Evolutionary conservation across 768 basidiomycete species (phyloP).

Genomic region (Lactarius psammicola): DNA sequence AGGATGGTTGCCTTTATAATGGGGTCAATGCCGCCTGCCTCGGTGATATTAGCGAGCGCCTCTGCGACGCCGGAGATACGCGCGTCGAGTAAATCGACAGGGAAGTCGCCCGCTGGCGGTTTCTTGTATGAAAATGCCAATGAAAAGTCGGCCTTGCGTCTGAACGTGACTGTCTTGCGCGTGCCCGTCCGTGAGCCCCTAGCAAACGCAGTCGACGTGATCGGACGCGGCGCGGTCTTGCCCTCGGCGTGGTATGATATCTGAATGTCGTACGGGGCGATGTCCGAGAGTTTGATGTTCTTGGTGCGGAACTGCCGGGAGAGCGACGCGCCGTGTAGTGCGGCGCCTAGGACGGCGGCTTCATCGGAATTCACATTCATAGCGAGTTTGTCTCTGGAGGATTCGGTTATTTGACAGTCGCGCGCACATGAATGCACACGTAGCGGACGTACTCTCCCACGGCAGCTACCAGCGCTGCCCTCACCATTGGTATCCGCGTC

Average conservation of each 20-base stretch:
- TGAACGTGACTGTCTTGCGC: slow-evolving; percentile 85
- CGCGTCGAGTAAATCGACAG: slow-evolving; percentile 69
- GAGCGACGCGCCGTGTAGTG: slow-evolving; percentile 84
- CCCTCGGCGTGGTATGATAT: slow-evolving; percentile 70
- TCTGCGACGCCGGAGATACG: slow-evolving; percentile 70
- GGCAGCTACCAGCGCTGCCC: slow-evolving; percentile 69
- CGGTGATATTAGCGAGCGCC: slow-evolving; percentile 81
- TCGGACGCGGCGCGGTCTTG: slow-evolving; percentile 59
- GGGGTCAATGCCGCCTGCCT: slow-evolving; percentile 74
- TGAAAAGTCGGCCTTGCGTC: slow-evolving; percentile 78
- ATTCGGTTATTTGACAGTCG: slow-evolving; percentile 5
- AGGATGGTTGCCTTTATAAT: slow-evolving; percentile 82
- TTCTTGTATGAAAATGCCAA: slow-evolving; percentile 78
- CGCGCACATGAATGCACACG: background rate
- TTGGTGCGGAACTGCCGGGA: slow-evolving; percentile 95
- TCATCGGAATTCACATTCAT: slow-evolving; percentile 97
- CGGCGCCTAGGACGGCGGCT: slow-evolving; percentile 90
- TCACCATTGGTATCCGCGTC: slow-evolving; percentile 90
- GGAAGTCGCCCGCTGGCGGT: slow-evolving; percentile 61
- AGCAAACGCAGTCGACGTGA: slow-evolving; percentile 76
- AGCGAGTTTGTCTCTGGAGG: slow-evolving; percentile 72
- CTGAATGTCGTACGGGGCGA: slow-evolving; percentile 71
- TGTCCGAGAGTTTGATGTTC: slow-evolving; percentile 81
- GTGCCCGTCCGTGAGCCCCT: slow-evolving; percentile 71
- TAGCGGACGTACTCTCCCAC: slow-evolving; percentile 65